Evolutionary conservation across 2,329 filamentous ascomycete species (phyloP).

Genomic region (Xylariales sp.): DNA sequence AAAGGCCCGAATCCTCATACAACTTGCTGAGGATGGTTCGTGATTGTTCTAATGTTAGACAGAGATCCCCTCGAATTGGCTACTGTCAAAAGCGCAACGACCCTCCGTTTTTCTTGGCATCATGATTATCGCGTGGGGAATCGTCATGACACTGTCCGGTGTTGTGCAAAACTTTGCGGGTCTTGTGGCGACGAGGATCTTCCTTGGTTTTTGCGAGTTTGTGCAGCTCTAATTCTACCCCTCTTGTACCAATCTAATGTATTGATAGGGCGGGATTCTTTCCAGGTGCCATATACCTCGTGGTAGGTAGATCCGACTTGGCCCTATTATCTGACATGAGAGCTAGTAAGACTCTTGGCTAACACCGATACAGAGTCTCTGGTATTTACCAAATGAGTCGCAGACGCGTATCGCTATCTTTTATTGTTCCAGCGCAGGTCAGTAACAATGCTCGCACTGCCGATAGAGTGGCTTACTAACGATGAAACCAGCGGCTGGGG

Average conservation of each 20-base stretch:
- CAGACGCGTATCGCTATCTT: constrained; percentile 1
- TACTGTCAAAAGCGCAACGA: neutral
- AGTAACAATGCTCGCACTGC: no score
- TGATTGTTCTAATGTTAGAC: neutral
- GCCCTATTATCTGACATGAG: neutral
- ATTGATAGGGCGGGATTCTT: constrained; percentile 1
- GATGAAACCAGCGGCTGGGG: neutral
- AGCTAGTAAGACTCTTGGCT: neutral
- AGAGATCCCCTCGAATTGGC: constrained; percentile 1
- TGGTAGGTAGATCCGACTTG: neutral
- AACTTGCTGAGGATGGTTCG: no score
- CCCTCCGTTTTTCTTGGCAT: neutral
- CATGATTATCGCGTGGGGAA: constrained; percentile 1
- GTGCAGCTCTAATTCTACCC: no score
- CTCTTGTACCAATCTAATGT: no score
- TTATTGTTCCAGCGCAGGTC: constrained; percentile 2
- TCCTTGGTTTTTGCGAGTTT: neutral
- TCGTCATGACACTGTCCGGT: constrained; percentile 1
- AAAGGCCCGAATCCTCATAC: no score
- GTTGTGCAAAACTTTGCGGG: constrained; percentile 1
- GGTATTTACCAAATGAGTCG: constrained; percentile 1
- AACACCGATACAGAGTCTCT: neutral
- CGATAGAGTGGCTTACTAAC: no score
- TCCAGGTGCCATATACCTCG: constrained; percentile 2
- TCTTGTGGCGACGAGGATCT: neutral